Percentiles rank a stretch among this genome's conserved stretches.
These are phyloP conservation scores for Pseudocercospora pini-densiflorae DNA, from an alignment of 2,329 filamentous ascomycete species.

Conservation along the genomic window DNA sequence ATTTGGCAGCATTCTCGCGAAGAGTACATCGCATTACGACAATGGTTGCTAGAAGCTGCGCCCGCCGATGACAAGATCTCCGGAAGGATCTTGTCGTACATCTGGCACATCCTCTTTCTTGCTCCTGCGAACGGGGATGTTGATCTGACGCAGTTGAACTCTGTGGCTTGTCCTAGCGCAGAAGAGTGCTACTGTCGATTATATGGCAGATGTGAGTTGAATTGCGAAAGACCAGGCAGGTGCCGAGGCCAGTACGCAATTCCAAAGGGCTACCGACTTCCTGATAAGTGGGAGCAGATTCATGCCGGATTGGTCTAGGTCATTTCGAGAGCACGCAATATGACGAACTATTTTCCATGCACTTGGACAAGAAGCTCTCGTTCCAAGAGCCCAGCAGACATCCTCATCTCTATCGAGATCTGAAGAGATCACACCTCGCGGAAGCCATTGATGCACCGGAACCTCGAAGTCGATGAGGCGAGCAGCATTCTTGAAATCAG, in stretches of 20 bases:
- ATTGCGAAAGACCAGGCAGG: conserved; percentile 37
- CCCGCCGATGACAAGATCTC: conserved; percentile 47
- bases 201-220: conserved; percentile 46
- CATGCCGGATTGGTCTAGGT: neutral
- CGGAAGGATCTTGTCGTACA: conserved; percentile 53
- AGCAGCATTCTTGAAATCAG: no score
- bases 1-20: conserved; percentile 55
- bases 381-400: no score
- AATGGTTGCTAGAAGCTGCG: conserved; percentile 57
- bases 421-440: no score
- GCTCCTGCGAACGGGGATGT: conserved; percentile 31
- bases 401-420: no score
- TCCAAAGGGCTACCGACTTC: conserved; percentile 44
- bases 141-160: conserved; percentile 46
- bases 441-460: no score
- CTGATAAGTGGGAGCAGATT: conserved; percentile 25
- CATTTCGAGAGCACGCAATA: no score
- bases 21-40: conserved; percentile 56
- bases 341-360: no score
- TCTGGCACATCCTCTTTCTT: conserved; percentile 57
- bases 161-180: conserved; percentile 44
- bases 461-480: no score
- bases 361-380: no score
- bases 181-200: conserved; percentile 52
- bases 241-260: conserved; percentile 48